A percentile compares a stretch with the other conserved stretches of the same genome.
Evolutionary conservation across 768 basidiomycete species (phyloP).

Genomic region (Boletus patriciae): DNA sequence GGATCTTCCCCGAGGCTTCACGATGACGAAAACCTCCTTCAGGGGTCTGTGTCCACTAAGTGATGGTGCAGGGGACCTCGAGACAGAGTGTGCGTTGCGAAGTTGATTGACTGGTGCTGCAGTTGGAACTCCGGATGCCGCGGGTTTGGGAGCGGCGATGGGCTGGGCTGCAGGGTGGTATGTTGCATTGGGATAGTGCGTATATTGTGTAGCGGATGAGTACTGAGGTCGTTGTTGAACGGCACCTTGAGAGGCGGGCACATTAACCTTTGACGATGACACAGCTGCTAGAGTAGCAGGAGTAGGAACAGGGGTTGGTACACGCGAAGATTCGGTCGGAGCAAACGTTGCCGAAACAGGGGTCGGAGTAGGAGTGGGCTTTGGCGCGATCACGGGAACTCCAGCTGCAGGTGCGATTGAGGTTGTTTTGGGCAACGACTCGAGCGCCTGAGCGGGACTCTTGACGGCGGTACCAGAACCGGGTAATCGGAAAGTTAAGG

Average conservation of each 20-base stretch:
- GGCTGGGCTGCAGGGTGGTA: slow-evolving; percentile 40
- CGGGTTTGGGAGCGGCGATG: slow-evolving; percentile 19
- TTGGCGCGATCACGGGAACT: slow-evolving; percentile 23
- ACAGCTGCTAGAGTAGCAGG: slow-evolving; percentile 10
- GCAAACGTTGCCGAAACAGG: slow-evolving; percentile 25
- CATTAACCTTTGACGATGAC: slow-evolving; percentile 17
- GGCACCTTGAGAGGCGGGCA: slow-evolving; percentile 35
- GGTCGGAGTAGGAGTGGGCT: slow-evolving; percentile 22
- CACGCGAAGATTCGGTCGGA: slow-evolving; percentile 20
- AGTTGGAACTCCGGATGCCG: slow-evolving; percentile 9
- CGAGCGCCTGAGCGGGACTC: slow-evolving; percentile 21
- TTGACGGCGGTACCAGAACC: slow-evolving; percentile 21
- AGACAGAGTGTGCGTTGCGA: slow-evolving; percentile 31
- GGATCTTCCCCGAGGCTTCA: slow-evolving; percentile 59
- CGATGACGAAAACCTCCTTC: slow-evolving; percentile 50
- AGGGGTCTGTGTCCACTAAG: slow-evolving; percentile 45
- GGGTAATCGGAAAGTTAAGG: slow-evolving; percentile 27
- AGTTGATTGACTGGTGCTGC: slow-evolving; percentile 13
- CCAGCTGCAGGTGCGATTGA: slow-evolving; percentile 13
- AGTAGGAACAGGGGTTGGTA: slow-evolving; percentile 21
- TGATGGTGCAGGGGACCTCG: slow-evolving; percentile 33
- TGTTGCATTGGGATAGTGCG: slow-evolving; percentile 57
- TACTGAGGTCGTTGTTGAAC: slow-evolving; percentile 36
- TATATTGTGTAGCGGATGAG: slow-evolving; percentile 37
- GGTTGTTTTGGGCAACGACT: slow-evolving; percentile 23